These are phyloP conservation scores for Nigrospora oryzae DNA, from an alignment of 2,329 filamentous ascomycete genomes.

Conservation along the genomic window DNA sequence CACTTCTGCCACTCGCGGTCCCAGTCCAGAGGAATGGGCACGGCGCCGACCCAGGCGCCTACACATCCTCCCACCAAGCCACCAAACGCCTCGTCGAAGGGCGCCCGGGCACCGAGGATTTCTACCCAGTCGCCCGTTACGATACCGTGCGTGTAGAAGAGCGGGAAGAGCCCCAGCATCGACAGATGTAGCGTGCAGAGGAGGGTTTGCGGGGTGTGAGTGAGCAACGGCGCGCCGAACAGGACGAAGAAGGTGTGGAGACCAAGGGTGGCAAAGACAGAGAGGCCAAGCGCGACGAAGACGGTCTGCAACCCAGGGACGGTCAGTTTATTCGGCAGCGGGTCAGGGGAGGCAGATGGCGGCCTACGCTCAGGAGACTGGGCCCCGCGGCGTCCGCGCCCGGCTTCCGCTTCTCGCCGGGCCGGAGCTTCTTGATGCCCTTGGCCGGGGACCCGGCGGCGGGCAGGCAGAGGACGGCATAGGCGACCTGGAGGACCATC, in stretches of 20 bases:
- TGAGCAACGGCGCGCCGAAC: conserved; percentile 84
- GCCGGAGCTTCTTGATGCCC: conserved; percentile 38
- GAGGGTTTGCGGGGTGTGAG: conserved; percentile 68
- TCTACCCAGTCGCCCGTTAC: conserved; percentile 63
- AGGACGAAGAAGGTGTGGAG: conserved; percentile 63
- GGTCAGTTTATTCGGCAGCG: background rate
- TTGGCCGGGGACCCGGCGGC: conserved; percentile 41
- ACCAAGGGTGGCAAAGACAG: conserved; percentile 16
- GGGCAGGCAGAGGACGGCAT: conserved; percentile 56
- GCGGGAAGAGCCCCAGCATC: conserved; percentile 66
- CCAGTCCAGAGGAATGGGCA: conserved; percentile 96
- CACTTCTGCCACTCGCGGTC: conserved; percentile 99
- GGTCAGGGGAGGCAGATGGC: background rate
- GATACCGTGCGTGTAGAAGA: conserved; percentile 81
- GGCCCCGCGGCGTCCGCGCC: conserved; percentile 29
- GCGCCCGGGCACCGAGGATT: conserved; percentile 57
- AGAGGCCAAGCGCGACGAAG: conserved; percentile 58
- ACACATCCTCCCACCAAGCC: conserved; percentile 68
- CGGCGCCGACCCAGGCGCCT: conserved; percentile 86
- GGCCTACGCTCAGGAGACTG: conserved; percentile 37
- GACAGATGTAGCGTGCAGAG: conserved; percentile 77
- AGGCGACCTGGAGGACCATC: conserved; percentile 53
- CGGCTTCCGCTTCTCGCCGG: conserved; percentile 45
- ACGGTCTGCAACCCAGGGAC: conserved; percentile 51
- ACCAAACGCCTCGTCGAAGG: conserved; percentile 79